A percentile compares a stretch with the other conserved stretches of the same genome.
Conservation (phyloP, 1,139 yeast genomes). For the Pichia sp. region DNA sequence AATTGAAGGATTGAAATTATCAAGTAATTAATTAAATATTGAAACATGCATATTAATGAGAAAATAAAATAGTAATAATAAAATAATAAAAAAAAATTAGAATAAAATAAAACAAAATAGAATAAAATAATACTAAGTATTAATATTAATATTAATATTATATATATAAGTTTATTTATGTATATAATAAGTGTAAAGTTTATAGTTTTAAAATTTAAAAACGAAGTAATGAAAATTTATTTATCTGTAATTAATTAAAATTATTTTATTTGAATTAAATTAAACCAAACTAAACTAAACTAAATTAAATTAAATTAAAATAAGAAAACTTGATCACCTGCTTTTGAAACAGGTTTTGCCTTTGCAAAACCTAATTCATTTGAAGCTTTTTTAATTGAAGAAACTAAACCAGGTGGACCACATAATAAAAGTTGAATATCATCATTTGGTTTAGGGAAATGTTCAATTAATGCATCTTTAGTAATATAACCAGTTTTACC, state of each 20-base stretch:
- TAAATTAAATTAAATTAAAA: no score
- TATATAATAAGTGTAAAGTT: no score
- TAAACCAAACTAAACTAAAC: neutral
- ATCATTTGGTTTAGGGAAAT: conserved; percentile 58
- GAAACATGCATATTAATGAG: neutral
- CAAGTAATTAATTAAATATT: conserved; percentile 11
- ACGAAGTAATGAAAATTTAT: no score
- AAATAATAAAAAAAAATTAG: no score
- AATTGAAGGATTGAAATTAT: conserved; percentile 30
- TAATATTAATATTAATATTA: no score
- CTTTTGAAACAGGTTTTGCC: conserved; percentile 86
- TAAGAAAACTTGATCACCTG: conserved; percentile 89
- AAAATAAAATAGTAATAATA: no score
- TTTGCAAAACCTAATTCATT: conserved; percentile 71
- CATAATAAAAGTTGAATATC: conserved; percentile 76
- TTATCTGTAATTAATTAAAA: no score
- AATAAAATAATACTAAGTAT: no score
- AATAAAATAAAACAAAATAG: no score
- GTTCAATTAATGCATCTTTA: conserved; percentile 61
- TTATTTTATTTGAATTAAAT: neutral
- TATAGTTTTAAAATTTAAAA: no score
- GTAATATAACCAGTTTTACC: conserved; percentile 83
- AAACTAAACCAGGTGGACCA: conserved; percentile 91
- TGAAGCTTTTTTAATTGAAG: conserved; percentile 78
- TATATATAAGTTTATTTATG: no score